A percentile compares a stretch with the other conserved stretches of the same genome.
phyloP scores from a whole-genome alignment of 2,329 filamentous ascomycete species.

The Penicillium sp. region DNA sequence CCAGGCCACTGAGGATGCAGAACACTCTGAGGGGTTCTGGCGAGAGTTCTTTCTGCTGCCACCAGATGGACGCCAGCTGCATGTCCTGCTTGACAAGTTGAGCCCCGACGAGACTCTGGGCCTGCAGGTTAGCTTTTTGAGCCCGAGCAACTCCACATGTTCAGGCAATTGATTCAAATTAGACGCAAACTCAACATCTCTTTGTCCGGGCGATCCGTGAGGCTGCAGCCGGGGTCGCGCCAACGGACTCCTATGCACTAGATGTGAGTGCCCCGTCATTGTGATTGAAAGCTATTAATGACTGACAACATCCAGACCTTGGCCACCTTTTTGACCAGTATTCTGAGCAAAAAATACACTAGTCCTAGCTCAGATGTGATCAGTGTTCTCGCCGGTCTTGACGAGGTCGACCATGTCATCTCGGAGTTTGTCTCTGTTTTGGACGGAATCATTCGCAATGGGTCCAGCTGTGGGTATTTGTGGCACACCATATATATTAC shows the following conservation, averaged over 20 bases:
- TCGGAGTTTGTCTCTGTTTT: conserved; percentile 82
- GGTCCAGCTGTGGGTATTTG: conserved; percentile 61
- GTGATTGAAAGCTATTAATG: conserved; percentile 13
- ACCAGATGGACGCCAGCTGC: conserved; percentile 70
- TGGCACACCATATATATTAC: too few species aligned
- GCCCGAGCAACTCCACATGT: neutral
- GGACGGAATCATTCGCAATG: conserved; percentile 78
- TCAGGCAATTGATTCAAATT: conserved; percentile 17
- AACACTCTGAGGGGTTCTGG: conserved; percentile 90
- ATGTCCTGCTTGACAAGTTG: conserved; percentile 67
- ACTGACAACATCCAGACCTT: conserved; percentile 67
- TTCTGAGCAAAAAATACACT: conserved; percentile 86
- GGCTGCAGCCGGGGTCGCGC: conserved; percentile 60
- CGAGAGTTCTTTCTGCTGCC: conserved; percentile 88
- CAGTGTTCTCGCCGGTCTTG: conserved; percentile 80
- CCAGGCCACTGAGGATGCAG: conserved; percentile 63
- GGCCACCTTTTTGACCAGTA: conserved; percentile 77
- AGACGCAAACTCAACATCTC: conserved; percentile 71
- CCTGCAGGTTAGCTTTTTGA: conserved; percentile 57
- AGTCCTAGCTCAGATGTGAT: conserved; percentile 97
- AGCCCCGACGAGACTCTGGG: conserved; percentile 73
- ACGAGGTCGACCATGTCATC: conserved; percentile 83
- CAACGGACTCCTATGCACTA: conserved; percentile 74
- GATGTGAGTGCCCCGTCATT: conserved; percentile 61
- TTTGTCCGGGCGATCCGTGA: conserved; percentile 71